Percentiles rank a stretch among this genome's conserved stretches.
Conservation (phyloP, 768 basidiomycete genomes). For the Hygrophoropsis aurantiaca region DNA sequence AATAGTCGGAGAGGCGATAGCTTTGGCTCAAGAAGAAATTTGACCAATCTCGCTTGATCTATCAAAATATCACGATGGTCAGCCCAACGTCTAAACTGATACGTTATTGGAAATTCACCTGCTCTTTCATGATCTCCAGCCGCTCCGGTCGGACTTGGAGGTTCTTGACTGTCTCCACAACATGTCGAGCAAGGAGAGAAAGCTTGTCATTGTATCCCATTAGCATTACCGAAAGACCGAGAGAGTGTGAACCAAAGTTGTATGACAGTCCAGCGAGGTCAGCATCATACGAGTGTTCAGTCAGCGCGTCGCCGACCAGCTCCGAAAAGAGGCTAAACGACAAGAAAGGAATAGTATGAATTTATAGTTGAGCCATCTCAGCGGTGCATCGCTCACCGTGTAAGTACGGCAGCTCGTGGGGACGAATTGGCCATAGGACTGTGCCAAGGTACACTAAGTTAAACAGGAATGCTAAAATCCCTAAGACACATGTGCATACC, state of each 20-base stretch:
- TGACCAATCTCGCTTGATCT: constrained; percentile 78
- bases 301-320: constrained; percentile 84
- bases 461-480: neutral
- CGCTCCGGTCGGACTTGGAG: constrained; percentile 69
- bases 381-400: constrained; percentile 46
- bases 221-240: constrained; percentile 66
- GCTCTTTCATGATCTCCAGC: constrained; percentile 80
- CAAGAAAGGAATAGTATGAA: neutral
- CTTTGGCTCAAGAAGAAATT: constrained; percentile 89
- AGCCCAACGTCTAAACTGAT: too few species aligned
- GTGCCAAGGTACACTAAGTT: constrained; percentile 6
- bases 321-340: constrained; percentile 69
- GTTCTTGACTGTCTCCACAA: constrained; percentile 66
- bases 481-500: constrained; percentile 38
- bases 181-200: constrained; percentile 65
- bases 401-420: constrained; percentile 70
- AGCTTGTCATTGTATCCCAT: constrained; percentile 94
- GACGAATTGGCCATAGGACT: constrained; percentile 63
- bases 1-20: constrained; percentile 77
- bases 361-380: neutral
- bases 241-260: constrained; percentile 56
- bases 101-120: constrained; percentile 42
- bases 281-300: constrained; percentile 91
- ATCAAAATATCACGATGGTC: too few species aligned
- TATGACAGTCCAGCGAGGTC: constrained; percentile 87